Evolutionary conservation across 2,329 filamentous ascomycete genomes (phyloP).

Genomic region (Dactylellina sp.): DNA sequence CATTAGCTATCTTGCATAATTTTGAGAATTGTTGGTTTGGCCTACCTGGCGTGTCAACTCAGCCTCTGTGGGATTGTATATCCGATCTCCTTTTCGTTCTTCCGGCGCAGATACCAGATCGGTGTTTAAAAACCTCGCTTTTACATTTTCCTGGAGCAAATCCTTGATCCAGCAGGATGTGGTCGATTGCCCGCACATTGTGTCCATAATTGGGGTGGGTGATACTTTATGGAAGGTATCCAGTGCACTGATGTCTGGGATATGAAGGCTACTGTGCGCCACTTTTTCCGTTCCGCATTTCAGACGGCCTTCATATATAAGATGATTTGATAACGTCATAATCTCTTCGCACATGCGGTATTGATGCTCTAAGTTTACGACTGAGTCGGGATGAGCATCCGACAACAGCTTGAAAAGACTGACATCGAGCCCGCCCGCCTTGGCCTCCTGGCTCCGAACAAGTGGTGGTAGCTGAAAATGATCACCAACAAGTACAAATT

Average conservation of each 20-base stretch:
- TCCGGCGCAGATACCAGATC: conserved; percentile 79
- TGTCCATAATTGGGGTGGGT: neutral
- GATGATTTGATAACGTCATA: conserved; percentile 89
- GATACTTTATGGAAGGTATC: conserved; percentile 60
- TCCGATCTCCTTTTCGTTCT: conserved; percentile 81
- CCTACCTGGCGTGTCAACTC: conserved; percentile 62
- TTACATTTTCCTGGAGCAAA: conserved; percentile 63
- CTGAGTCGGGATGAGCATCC: conserved; percentile 84
- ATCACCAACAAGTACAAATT: conserved; percentile 94
- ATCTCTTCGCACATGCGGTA: conserved; percentile 99
- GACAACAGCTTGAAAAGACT: conserved; percentile 94
- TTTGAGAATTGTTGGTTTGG: neutral
- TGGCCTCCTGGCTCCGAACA: conserved; percentile 90
- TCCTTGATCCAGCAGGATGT: conserved; percentile 59
- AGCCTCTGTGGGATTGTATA: conserved; percentile 88
- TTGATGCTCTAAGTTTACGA: conserved; percentile 92
- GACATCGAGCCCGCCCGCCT: conserved; percentile 86
- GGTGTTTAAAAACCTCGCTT: conserved; percentile 90
- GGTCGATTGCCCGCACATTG: conserved; percentile 31
- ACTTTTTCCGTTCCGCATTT: conserved; percentile 87
- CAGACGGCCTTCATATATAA: conserved; percentile 91
- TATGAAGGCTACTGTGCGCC: conserved; percentile 74
- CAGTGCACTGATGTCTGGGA: conserved; percentile 75
- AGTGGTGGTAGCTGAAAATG: conserved; percentile 95
- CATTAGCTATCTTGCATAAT: conserved; percentile 12